Conservation (phyloP, 129 eudicot genomes). For the Escallonia herrerae region DNA sequence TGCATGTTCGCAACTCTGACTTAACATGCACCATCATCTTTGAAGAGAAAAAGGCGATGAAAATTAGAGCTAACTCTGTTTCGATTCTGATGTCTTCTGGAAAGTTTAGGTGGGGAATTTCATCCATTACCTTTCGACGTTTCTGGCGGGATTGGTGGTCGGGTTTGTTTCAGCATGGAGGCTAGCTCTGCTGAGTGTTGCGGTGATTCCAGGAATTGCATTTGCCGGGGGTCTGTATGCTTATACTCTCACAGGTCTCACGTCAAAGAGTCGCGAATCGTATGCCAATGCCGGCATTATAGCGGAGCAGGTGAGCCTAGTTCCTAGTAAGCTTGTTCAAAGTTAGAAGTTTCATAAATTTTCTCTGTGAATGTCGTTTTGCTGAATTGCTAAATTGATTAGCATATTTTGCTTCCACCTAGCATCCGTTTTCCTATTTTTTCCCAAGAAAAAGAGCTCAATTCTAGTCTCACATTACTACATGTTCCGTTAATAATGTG, state of each 20-base stretch:
- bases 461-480: not conserved
- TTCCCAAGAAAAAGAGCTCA: not conserved
- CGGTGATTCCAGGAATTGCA: constrained; percentile 95
- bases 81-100: not conserved
- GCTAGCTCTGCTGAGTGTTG: constrained; percentile 86
- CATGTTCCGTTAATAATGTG: constrained; percentile 2
- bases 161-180: constrained; percentile 98
- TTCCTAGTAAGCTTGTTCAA: not conserved
- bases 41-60: not conserved
- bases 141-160: constrained; percentile 97
- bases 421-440: not conserved
- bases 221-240: constrained; percentile 96
- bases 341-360: not conserved
- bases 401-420: no score
- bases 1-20: constrained; percentile 16
- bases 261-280: constrained; percentile 96
- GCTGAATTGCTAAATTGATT: not conserved
- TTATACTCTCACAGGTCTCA: constrained; percentile 88
- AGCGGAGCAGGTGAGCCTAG: constrained; percentile 85
- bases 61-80: no score
- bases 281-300: constrained; percentile 93
- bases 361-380: not conserved
- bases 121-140: constrained; percentile 90
- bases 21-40: constrained; percentile 12
- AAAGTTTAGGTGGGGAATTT: constrained; percentile 80